A percentile compares a stretch with the other conserved stretches of the same genome.
phyloP scores from a whole-genome alignment of 2,329 filamentous ascomycete species.

The Rugonectria rugulosa region DNA sequence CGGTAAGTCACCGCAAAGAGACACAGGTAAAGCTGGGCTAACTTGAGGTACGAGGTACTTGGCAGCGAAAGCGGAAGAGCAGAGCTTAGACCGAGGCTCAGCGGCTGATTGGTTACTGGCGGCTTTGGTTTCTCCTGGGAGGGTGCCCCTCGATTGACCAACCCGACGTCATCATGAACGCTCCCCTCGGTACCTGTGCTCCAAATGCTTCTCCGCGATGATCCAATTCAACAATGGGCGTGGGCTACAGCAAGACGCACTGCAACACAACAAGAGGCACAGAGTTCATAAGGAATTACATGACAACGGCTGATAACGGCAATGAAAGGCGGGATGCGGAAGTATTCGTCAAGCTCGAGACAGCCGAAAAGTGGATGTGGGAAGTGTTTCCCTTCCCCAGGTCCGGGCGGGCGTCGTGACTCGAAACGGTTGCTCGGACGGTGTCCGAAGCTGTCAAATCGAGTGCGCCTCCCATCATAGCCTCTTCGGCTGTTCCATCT shows the following conservation, averaged over 20 bases:
- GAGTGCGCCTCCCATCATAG: slow-evolving; percentile 10
- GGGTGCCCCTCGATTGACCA: slow-evolving; percentile 3
- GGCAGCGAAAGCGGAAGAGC: not conserved
- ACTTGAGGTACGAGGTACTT: no score
- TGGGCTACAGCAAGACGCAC: not conserved
- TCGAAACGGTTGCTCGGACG: slow-evolving; percentile 30
- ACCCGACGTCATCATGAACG: slow-evolving; percentile 21
- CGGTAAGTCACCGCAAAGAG: not conserved
- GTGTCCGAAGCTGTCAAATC: slow-evolving; percentile 31
- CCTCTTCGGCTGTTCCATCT: slow-evolving; percentile 12
- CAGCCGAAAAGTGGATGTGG: slow-evolving; percentile 18
- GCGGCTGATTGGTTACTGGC: slow-evolving; percentile 11
- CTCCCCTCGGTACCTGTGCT: not conserved
- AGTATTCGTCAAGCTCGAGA: slow-evolving; percentile 2
- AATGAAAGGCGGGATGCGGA: slow-evolving; percentile 5
- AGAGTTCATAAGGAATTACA: not conserved
- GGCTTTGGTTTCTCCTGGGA: slow-evolving; percentile 5
- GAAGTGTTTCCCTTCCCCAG: slow-evolving; percentile 37
- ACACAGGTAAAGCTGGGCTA: no score
- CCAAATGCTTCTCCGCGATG: not conserved
- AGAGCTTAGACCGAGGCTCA: slow-evolving; percentile 12
- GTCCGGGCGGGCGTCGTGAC: slow-evolving; percentile 29
- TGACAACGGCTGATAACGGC: not conserved
- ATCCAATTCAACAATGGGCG: not conserved
- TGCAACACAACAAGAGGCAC: not conserved